Percentiles rank a stretch among this genome's conserved stretches.
Evolutionary conservation across 805 yeast genomes (phyloP).

Genomic region (Candida multigemmis): DNA sequence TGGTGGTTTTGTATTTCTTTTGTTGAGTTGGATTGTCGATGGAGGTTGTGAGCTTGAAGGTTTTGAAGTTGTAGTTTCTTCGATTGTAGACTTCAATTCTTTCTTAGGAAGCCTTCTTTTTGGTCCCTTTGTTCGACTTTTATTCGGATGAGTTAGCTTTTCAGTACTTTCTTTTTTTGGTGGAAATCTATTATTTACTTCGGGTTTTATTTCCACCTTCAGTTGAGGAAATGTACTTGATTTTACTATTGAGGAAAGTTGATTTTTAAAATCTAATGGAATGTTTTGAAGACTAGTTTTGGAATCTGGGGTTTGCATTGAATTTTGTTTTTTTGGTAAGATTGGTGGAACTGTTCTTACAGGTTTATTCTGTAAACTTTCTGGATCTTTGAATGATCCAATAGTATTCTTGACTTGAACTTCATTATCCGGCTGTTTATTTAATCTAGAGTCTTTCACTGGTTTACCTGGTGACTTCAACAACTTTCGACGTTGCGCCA

Average conservation of each 20-base stretch:
- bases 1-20: slow-evolving; percentile 7
- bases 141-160: slow-evolving; percentile 35
- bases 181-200: slow-evolving; percentile 1
- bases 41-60: background rate
- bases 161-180: slow-evolving; percentile 7
- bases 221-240: slow-evolving; percentile 17
- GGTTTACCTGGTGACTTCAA: slow-evolving; percentile 2
- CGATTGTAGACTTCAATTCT: slow-evolving; percentile 1
- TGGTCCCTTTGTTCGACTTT: slow-evolving; percentile 43
- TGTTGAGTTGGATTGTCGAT: slow-evolving; percentile 1
- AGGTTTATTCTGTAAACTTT: background rate
- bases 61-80: background rate
- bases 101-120: slow-evolving; percentile 37
- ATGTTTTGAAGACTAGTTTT: too few species aligned
- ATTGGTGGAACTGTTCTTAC: too few species aligned
- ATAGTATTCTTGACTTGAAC: background rate
- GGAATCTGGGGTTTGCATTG: too few species aligned
- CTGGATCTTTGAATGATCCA: background rate
- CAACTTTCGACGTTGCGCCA: slow-evolving; percentile 3
- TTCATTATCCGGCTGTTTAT: background rate
- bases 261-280: slow-evolving; percentile 11
- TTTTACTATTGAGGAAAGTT: slow-evolving; percentile 17
- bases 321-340: too few species aligned
- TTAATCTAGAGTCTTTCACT: background rate
- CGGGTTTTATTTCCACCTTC: slow-evolving; percentile 1